These are phyloP conservation scores for Blepharisma stoltei DNA, from an alignment of 73 alveolate genomes.

Conservation along the genomic window DNA sequence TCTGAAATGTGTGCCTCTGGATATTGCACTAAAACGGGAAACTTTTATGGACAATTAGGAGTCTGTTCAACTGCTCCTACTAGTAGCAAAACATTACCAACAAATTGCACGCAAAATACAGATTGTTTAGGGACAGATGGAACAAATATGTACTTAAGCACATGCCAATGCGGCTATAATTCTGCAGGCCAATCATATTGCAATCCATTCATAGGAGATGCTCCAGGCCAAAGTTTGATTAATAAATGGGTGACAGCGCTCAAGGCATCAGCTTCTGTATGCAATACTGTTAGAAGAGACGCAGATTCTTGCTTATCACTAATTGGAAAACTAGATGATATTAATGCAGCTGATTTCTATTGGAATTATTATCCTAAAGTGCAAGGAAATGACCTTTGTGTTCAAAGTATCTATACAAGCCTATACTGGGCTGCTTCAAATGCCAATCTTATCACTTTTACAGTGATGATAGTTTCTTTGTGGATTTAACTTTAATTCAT, in stretches of 20 bases:
- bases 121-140: neutral
- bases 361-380: conserved; percentile 9
- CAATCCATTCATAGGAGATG: conserved; percentile 23
- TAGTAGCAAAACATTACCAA: neutral
- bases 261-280: neutral
- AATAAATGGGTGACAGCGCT: neutral
- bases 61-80: conserved; percentile 16
- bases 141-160: neutral
- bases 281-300: neutral
- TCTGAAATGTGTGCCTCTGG: neutral
- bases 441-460: too few species aligned
- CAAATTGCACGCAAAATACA: neutral
- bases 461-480: too few species aligned
- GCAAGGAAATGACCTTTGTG: conserved; percentile 16
- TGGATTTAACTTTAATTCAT: too few species aligned
- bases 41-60: neutral
- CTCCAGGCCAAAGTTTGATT: conserved; percentile 18
- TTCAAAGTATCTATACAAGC: neutral
- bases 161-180: conserved; percentile 21
- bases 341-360: neutral
- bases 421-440: neutral
- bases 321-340: too few species aligned
- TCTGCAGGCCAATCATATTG: conserved; percentile 9
- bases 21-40: neutral
- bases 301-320: neutral